Evolutionary conservation across 176 grass and related monocot species (phyloP).

Genomic region (Oryza meyeriana): DNA sequence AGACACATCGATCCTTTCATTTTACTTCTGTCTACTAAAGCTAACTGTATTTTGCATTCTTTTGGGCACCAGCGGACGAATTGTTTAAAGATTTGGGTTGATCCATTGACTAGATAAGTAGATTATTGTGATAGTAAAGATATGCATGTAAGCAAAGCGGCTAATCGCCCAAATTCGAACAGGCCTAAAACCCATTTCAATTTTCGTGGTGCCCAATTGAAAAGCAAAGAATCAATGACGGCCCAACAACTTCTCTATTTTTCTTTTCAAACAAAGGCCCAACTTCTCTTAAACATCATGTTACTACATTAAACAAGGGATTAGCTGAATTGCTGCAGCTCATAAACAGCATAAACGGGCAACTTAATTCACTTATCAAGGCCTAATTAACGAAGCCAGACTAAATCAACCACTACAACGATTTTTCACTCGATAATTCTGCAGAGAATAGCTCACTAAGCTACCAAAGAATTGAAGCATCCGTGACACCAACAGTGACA

Average conservation of each 20-base stretch:
- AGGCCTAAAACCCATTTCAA: no score
- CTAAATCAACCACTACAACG: not conserved
- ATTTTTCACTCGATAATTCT: not conserved
- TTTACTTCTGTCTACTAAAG: not conserved
- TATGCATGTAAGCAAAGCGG: not conserved
- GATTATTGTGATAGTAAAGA: not conserved
- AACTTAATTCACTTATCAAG: not conserved
- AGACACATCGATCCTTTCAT: not conserved
- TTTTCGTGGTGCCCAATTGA: no score
- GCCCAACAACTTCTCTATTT: no score
- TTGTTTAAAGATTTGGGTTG: not conserved
- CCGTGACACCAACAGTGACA: not conserved
- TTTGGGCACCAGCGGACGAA: not conserved
- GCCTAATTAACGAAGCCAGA: not conserved
- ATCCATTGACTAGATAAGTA: not conserved
- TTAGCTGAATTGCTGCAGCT: not conserved
- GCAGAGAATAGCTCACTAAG: not conserved
- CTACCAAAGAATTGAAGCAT: conserved; percentile 4
- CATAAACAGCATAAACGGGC: not conserved
- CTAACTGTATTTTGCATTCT: not conserved
- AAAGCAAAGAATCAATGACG: no score
- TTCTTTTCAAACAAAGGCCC: no score
- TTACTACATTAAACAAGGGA: not conserved
- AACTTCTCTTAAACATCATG: not conserved
- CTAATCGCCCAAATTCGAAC: no score